phyloP scores from a whole-genome alignment of 768 basidiomycete genomes.

The Serendipita vermifera region DNA sequence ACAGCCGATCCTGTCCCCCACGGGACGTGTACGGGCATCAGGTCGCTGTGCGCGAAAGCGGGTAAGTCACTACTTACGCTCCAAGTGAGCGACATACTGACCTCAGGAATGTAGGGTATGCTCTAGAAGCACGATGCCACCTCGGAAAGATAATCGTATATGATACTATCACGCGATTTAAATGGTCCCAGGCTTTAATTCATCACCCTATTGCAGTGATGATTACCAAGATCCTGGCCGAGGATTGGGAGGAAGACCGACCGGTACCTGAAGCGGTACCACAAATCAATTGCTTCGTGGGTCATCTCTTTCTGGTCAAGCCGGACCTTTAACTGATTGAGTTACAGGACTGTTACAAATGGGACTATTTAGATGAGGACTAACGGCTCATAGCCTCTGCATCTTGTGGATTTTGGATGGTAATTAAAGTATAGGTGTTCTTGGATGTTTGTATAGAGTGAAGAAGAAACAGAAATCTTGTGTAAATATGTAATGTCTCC shows the following conservation, averaged over 20 bases:
- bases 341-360: constrained; percentile 51
- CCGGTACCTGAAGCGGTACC: constrained; percentile 43
- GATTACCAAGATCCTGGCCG: constrained; percentile 44
- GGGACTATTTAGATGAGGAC: constrained; percentile 45
- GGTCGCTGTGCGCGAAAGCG: constrained; percentile 43
- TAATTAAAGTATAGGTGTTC: too few species aligned
- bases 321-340: constrained; percentile 8
- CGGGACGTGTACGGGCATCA: constrained; percentile 38
- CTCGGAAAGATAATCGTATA: constrained; percentile 51
- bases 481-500: too few species aligned
- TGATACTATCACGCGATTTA: constrained; percentile 49
- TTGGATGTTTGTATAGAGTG: too few species aligned
- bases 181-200: constrained; percentile 46
- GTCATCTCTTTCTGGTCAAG: constrained; percentile 19
- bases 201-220: constrained; percentile 44
- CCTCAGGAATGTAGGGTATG: constrained; percentile 36
- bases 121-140: constrained; percentile 52
- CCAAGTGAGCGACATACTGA: neutral
- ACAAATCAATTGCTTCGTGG: constrained; percentile 61
- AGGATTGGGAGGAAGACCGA: constrained; percentile 63
- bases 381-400: neutral
- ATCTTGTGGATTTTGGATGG: too few species aligned
- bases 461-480: too few species aligned
- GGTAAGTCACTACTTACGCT: constrained; percentile 18
- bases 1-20: constrained; percentile 62